Evolutionary conservation across 306 rosid species (phyloP).

Genomic region (Malus orientalis): DNA sequence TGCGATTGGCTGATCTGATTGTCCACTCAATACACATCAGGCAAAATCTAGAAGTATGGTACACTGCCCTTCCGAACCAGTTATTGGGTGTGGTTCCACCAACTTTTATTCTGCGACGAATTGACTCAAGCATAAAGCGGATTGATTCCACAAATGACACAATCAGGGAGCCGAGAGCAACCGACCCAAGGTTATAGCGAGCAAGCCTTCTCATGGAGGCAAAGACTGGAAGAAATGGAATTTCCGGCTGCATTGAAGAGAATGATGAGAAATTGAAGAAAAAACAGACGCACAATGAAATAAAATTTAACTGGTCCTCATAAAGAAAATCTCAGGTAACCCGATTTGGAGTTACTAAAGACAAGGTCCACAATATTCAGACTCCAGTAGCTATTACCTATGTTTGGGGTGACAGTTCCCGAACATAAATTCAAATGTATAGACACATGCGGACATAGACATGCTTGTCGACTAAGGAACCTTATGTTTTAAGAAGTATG

Average conservation of each 20-base stretch:
- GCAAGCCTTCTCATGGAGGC: slow-evolving; percentile 78
- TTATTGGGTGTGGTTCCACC: slow-evolving; percentile 42
- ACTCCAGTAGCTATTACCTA: background rate
- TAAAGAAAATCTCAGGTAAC: background rate
- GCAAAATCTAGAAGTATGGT: slow-evolving; percentile 50
- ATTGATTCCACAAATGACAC: slow-evolving; percentile 86
- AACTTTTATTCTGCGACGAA: slow-evolving; percentile 78
- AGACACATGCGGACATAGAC: background rate
- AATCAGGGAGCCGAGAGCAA: slow-evolving; percentile 84
- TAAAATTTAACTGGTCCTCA: background rate
- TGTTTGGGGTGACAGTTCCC: background rate
- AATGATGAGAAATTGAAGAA: background rate
- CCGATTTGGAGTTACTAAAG: background rate
- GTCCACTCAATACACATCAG: slow-evolving; percentile 80
- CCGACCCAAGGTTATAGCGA: slow-evolving; percentile 82
- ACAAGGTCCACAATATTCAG: background rate
- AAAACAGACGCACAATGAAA: background rate
- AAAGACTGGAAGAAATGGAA: slow-evolving; percentile 89
- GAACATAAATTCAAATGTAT: background rate
- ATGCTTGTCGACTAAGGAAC: background rate
- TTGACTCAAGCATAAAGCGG: slow-evolving; percentile 80
- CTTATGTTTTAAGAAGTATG: background rate
- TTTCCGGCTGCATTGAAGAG: slow-evolving; percentile 64
- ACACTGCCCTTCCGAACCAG: slow-evolving; percentile 57
- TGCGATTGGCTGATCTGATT: slow-evolving; percentile 84